Evolutionary conservation across 257 asterid species (phyloP), one percentile per base, ranked within the genome.

Genomic region (Plantago ovata): DNA sequence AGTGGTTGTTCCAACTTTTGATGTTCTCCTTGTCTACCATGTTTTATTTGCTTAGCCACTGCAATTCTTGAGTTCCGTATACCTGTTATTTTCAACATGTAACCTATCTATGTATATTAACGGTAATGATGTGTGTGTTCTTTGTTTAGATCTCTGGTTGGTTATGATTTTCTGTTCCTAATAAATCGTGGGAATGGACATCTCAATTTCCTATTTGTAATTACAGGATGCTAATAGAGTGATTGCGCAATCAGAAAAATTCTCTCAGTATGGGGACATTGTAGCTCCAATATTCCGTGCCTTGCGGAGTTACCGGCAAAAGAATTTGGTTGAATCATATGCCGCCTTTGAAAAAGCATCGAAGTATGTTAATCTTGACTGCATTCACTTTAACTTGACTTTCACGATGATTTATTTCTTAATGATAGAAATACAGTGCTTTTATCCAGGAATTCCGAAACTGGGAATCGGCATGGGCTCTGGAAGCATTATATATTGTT

Each of bases 381-480:
- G 52, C 41, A 46, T 19, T 59, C 28, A 13, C 22, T 49, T 18
- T 28, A 38, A 43, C 48, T 21, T 14, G 70, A 21, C 24, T 62
- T 58, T 62, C 22, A 22, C 53, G 57, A 33, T 61, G 23, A 56
- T 56, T 62, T 61, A 61, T 45, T 38, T 68, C 77, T 72, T 83
- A 77, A 80, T 69, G 64, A 63, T 77, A 74, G 70, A 77, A 53
- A 61, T 82, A 38, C 77, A 92, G 98, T 88, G 84, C 95, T 72
- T 88, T 92, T 58, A 73, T 86, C 67, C 98, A 88, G 93, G 98
- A 88, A 72, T 88, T 88, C 68, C 97, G 98, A 42, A 92, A 85
- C 70, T 92, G 97, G 95, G 98, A 92, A 65, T 84, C 95, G 4
- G 85, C 95, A 9, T 92, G 98, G 97, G 98, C 94, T 46, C 71